Base-by-base conservation (phyloP, 768 basidiomycete species). In the Cyathus striatus region DNA sequence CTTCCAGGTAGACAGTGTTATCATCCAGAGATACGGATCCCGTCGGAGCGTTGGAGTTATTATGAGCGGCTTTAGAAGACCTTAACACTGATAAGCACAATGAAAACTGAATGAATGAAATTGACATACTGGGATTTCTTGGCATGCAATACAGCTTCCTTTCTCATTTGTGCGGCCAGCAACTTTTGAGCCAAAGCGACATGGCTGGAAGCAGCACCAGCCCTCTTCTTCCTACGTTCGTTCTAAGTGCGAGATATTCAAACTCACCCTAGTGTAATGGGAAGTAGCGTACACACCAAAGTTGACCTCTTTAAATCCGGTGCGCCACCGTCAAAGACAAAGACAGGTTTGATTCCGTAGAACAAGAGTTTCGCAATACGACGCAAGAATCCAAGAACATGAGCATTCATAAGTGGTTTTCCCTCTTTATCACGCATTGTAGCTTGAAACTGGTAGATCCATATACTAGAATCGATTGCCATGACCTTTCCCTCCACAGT, bases 391-490 rank as follows among this genome's bases (percentile, higher is more conserved):
- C 95, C 93, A 34, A 98, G 68, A 13, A 99, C 83, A 64, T 97
- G 96, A 1, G 95, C 94, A 56, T 97, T 97, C 41, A 86, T 79
- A 34, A 99, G 67, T 10, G 78, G 89, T 18, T 83, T 81, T 21
- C 96, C 96, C 45, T 97, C 92, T 57, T 92, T 97, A 64, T 95
- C 94, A 18, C 96, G 81, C 94, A 98, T 97, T 6, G 96, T 97
- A 17, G 95, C 94, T 66, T 98, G 95, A 57, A 99, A 99, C 62
- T 99, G 96, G 63, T 99, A 99, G 42, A 99, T 83, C 96, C 96
- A 99, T 49, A 99, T 98, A 52, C 92, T 96, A 3, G 94, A 97
- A 64, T 99, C 96, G 43, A 99, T 98, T 2, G 96, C 96, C 68
- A 99, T 80, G 7, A 81, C 70, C 60, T 93, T 95, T n/a, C 92